Base-by-base conservation (phyloP, 2,329 filamentous ascomycete genomes). In the Orbilia oligospora region DNA sequence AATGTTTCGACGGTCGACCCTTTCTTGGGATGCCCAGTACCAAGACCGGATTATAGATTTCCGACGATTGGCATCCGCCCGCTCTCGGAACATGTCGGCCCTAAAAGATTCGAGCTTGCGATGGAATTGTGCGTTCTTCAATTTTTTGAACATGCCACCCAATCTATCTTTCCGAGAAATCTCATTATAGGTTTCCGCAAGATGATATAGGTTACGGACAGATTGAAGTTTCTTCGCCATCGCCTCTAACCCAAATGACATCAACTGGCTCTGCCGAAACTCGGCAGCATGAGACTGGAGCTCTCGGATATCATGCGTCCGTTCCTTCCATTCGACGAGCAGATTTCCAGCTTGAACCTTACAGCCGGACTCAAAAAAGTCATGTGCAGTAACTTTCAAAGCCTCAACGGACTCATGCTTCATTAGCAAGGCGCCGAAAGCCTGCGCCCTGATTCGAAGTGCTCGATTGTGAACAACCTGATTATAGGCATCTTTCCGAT, bases 401-500 rank as follows among this genome's bases (percentile, higher is more conserved):
- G 73, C 51, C 4, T 18, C 41, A 14, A 64, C 20, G 27, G 58
- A 61, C 20, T 77, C 67, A 9, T 71, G 67, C 22, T 56, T 77
- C 14, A 53, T 24, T 3, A 77, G 10, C 27, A 77, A 33, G 1
- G 67, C 51, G 18, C 68, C 63, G 38, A 77, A 77, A n/a, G 53
- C 53, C 33, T 64, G 67, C 2, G 63, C 56, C 36, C 65, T 71
- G 44, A 77, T 65, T 3, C 73, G 73, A 51, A 71, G 41, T n/a
- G 44, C 44, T 24, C 61, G 67, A 30, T 63, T 77, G 41, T 53
- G 33, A 22, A 68, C 41, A 38, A 77, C 24, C 36, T 77, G 67
- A 27, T 77, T 77, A 18, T 77, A 77, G 24, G 73, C 67, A 36
- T 77, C 73, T 33, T 71, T 77, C 44, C 73, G 73, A 41, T 77